Base-by-base conservation (phyloP, 345 rosid genomes). In the Nephelium lappaceum region DNA sequence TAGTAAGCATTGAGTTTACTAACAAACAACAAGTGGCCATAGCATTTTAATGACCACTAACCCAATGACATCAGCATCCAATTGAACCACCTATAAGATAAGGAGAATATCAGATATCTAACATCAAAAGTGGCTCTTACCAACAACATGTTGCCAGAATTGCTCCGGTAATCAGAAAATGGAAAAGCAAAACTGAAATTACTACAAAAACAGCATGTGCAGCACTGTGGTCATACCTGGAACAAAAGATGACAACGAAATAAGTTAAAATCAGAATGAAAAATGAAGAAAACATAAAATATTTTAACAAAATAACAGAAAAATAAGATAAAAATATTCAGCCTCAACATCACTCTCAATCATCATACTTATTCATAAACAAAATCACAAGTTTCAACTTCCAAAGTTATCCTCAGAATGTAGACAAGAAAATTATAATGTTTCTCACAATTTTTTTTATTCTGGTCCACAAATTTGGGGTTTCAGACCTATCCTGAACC, bases 151-250 rank as follows among this genome's bases (percentile, higher is more conserved):
- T 94, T 78, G 98, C 98, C 83, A 97, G 84, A 83, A 90, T 76
- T 39, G 82, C 86, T 79, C 98, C 98, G 3, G 92, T 81, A 45
- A 93, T 82, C 78, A 97, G 77, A 86, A 97, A 97, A 83, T 97
- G 98, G 84, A 89, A 81, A 83, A 93, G 77, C 80, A 94, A 79
- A 63, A 93, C 95, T 58, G 98, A 96, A 69, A 90, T 77, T 78
- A 93, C 91, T 72, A 94, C 95, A 81, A 90, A 85, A 69, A 87
- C 84, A 69, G 99, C 92, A 86, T 97, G 99, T 65, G 87, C 86
- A 67, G 87, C 77, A 78, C 99, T 93, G 70, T 93, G 95, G 84
- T 93, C 99, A 86, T 94, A 97, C 93, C 99, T 97, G 93, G 72
- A 85, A 74, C 16, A 74, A 75, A 67, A 76, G 43, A 81, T 76